Conservation (phyloP, 129 eudicot species). For the Scalesia atractyloides region DNA sequence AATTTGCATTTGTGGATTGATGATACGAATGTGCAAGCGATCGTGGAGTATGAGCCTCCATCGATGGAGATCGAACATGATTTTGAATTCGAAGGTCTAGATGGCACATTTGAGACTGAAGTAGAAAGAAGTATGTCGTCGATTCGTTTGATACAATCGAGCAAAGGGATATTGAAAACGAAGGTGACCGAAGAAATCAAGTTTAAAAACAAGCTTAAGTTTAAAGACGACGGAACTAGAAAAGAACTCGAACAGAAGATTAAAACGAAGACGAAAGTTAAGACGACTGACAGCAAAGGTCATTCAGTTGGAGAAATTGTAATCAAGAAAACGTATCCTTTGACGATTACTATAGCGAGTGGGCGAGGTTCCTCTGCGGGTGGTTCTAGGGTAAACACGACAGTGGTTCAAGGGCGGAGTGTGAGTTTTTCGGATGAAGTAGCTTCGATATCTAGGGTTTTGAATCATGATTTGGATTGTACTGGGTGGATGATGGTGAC, state of each 20-base stretch:
- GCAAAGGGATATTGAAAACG: constrained; percentile 47
- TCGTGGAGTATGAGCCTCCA: constrained; percentile 31
- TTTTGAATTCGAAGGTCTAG: constrained; percentile 31
- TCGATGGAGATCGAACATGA: constrained; percentile 23
- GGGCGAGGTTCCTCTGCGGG: constrained; percentile 37
- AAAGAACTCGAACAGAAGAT: constrained; percentile 44
- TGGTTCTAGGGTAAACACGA: constrained; percentile 50
- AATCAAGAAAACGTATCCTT: constrained; percentile 48
- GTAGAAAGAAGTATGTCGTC: constrained; percentile 39
- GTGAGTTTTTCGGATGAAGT: constrained; percentile 36
- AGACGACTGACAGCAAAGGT: constrained; percentile 35
- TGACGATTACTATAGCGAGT: constrained; percentile 33
- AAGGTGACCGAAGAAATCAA: constrained; percentile 28
- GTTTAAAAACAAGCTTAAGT: constrained; percentile 49
- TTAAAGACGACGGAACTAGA: constrained; percentile 34
- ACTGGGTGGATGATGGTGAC: constrained; percentile 71
- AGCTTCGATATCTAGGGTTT: constrained; percentile 4
- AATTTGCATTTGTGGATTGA: constrained; percentile 81
- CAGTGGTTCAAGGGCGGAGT: constrained; percentile 38
- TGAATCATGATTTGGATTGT: constrained; percentile 48
- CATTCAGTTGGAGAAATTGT: constrained; percentile 9
- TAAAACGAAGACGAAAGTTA: constrained; percentile 44
- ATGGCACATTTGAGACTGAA: constrained; percentile 55
- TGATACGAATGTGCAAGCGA: constrained; percentile 29
- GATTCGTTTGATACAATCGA: constrained; percentile 51